Evolutionary conservation across 2,329 filamentous ascomycete species (phyloP), one percentile per base, ranked within the genome.

Genomic region (Hymenoscyphus fructigenus): DNA sequence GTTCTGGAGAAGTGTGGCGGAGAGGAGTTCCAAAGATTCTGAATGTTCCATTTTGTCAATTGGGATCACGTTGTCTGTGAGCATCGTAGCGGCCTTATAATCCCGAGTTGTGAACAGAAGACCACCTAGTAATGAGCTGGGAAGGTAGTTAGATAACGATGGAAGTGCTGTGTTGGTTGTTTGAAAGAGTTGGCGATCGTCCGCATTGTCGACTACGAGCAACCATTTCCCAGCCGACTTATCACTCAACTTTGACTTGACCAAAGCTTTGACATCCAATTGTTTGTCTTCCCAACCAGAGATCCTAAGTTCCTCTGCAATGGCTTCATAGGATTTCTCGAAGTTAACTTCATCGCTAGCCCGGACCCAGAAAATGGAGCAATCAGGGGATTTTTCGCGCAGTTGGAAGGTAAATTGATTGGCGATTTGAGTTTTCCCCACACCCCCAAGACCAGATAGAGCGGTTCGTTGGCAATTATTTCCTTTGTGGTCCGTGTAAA

Each of bases 71-170:
- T 44, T 60, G 10, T 74, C 66, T 1, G 66, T 78, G 0, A 68
- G 73, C 64, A 76, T 68, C 12, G 59, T 59, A 29, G 64, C 72
- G 47, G 68, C 69, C 9, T 72, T 71, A 1, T 70, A 75, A 56
- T 78, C 77, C 34, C 77, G 69, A 20, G 76, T 78, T 0, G 79
- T 81, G 6, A 80, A 69, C 2, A 79, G 65, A 38, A 79, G 72
- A 62, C 68, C 62, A 2, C 78, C 78, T 58, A 63, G 9, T 73
- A 67, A 0, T 75, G 73, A 4, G 67, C 29, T 0, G 77, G 76
- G 36, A 78, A 73, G 15, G 67, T 44, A 9, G 2, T 44, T 44
- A 2, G 41, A 44, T 5, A 44, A 15, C 14, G 41, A 36, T 15
- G 41, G 41, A 20, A 44, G 41, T 1, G 41, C 12, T 1, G 41